These are phyloP conservation scores for Penicillium sclerotigenum DNA, from an alignment of 2,329 filamentous ascomycete species.

Conservation along the genomic window DNA sequence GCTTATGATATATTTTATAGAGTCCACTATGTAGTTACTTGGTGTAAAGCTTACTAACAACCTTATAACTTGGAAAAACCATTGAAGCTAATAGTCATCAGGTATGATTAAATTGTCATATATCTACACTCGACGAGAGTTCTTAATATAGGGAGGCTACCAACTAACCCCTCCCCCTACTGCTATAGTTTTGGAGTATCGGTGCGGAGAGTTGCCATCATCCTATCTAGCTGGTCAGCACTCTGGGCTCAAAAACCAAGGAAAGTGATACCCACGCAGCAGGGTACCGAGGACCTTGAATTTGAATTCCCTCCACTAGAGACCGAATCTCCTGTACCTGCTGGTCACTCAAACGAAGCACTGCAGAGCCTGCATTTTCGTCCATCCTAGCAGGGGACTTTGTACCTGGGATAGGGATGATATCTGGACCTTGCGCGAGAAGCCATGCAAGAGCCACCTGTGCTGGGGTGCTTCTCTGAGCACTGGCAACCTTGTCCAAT, in stretches of 20 bases:
- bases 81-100: too few species aligned
- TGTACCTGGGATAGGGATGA: slow-evolving; percentile 30
- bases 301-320: slow-evolving; percentile 1
- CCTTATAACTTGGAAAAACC: too few species aligned
- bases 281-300: background rate
- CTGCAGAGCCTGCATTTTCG: slow-evolving; percentile 7
- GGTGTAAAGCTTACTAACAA: too few species aligned
- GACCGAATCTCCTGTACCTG: slow-evolving; percentile 13
- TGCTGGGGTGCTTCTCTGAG: slow-evolving; percentile 54
- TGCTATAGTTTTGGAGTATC: background rate
- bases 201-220: background rate
- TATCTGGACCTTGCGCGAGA: slow-evolving; percentile 50
- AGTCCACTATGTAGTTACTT: too few species aligned
- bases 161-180: background rate
- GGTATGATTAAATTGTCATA: too few species aligned
- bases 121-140: too few species aligned
- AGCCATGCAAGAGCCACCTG: slow-evolving; percentile 65
- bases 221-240: background rate
- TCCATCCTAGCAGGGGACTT: slow-evolving; percentile 11
- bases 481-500: slow-evolving; percentile 49
- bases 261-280: background rate
- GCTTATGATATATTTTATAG: too few species aligned
- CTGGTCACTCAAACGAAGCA: slow-evolving; percentile 5
- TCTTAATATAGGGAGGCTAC: background rate
- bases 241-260: background rate